Evolutionary conservation across 2,329 filamentous ascomycete species (phyloP).

Genomic region (Xylariaceae sp.): DNA sequence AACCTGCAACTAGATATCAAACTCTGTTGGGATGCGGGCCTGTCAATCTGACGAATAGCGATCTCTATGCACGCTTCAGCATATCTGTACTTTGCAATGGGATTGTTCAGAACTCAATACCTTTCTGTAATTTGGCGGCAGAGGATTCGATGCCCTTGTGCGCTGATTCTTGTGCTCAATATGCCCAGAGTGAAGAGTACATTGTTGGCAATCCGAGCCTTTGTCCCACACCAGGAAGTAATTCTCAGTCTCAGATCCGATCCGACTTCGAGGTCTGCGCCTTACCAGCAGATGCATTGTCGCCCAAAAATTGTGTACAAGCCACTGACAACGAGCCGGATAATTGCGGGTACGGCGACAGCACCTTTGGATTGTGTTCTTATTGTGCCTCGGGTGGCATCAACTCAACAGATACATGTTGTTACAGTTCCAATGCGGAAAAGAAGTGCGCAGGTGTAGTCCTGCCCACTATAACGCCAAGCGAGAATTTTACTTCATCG

Average conservation of each 20-base stretch:
- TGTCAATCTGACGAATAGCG: constrained; percentile 76
- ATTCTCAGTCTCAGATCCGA: constrained; percentile 78
- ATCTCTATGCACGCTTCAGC: constrained; percentile 91
- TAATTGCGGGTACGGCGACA: constrained; percentile 83
- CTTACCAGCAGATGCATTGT: constrained; percentile 79
- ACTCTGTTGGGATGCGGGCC: constrained; percentile 78
- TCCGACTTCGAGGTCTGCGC: constrained; percentile 93
- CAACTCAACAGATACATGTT: constrained; percentile 96
- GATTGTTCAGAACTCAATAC: constrained; percentile 87
- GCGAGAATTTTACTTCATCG: constrained; percentile 64
- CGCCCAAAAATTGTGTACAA: constrained; percentile 72
- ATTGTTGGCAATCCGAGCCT: constrained; percentile 76
- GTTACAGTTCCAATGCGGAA: constrained; percentile 79
- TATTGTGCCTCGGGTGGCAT: constrained; percentile 84
- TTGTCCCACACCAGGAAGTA: constrained; percentile 69
- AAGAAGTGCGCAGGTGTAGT: constrained; percentile 75
- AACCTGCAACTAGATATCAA: constrained; percentile 85
- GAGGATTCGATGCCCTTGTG: constrained; percentile 76
- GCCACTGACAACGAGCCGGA: constrained; percentile 80
- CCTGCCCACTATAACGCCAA: constrained; percentile 76
- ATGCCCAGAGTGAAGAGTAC: constrained; percentile 85
- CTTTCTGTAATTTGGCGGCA: constrained; percentile 69
- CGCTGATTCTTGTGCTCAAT: constrained; percentile 86
- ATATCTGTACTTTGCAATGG: constrained; percentile 91
- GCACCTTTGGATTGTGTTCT: constrained; percentile 77